Conservation (phyloP, 345 rosid genomes). For the Clarkia xantiana region DNA sequence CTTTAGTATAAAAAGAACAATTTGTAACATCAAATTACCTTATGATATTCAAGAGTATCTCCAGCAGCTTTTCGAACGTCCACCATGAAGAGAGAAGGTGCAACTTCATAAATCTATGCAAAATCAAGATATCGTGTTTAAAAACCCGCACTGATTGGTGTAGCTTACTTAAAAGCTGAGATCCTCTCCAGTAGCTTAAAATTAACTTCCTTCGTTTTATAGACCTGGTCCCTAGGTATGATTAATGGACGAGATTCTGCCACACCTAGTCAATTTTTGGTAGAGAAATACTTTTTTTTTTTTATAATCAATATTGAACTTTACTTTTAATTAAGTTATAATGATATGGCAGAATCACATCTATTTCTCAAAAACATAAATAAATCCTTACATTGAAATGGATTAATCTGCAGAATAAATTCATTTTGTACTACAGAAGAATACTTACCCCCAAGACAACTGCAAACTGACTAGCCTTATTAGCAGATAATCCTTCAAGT, state of each 20-base stretch:
- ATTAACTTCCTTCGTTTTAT: too few relatives aligned
- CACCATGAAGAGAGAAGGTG: conserved; percentile 83
- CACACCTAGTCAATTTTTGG: too few relatives aligned
- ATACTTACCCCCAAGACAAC: conserved; percentile 60
- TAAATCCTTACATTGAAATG: too few relatives aligned
- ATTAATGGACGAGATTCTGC: too few relatives aligned
- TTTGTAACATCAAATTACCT: conserved; percentile 27
- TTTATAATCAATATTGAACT: too few relatives aligned
- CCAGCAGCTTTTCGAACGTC: conserved; percentile 86
- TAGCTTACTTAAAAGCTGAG: too few relatives aligned
- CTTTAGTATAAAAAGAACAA: neutral
- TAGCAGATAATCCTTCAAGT: conserved; percentile 51
- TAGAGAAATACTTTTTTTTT: too few relatives aligned
- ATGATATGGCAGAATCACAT: too few relatives aligned
- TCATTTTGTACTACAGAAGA: neutral
- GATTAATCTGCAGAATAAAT: neutral
- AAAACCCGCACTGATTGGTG: neutral
- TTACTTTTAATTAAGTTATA: too few relatives aligned
- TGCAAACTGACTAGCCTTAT: conserved; percentile 47
- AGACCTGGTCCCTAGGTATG: too few relatives aligned
- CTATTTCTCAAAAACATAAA: too few relatives aligned
- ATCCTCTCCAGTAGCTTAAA: too few relatives aligned
- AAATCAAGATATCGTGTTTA: conserved; percentile 1
- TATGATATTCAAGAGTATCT: conserved; percentile 80
- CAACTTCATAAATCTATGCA: conserved; percentile 68